Evolutionary conservation across 164 flowering plant genomes (phyloP).

Genomic region (Stephania yunnanensis): DNA sequence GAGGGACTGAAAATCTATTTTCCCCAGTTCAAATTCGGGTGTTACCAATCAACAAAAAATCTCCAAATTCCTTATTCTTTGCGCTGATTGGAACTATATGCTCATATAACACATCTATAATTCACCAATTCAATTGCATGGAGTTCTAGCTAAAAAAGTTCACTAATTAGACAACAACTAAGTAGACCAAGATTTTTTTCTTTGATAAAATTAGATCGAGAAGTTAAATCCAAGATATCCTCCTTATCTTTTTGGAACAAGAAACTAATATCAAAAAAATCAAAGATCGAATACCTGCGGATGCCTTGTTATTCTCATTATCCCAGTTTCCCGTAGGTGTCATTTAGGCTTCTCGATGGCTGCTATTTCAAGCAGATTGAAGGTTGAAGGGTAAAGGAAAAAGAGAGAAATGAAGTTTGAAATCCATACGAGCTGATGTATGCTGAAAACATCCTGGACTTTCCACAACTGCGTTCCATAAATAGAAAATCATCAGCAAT

Average conservation of each 20-base stretch:
- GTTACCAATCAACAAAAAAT: too few relatives aligned
- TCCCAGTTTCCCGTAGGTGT: constrained; percentile 99
- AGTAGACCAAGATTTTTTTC: too few relatives aligned
- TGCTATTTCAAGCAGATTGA: constrained; percentile 89
- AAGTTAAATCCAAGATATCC: neutral
- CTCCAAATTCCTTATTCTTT: too few relatives aligned
- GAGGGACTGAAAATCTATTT: too few relatives aligned
- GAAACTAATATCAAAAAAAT: neutral
- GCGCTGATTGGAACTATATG: too few relatives aligned
- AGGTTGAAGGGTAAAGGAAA: constrained; percentile 93
- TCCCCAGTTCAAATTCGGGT: too few relatives aligned
- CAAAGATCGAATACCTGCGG: constrained; percentile 61
- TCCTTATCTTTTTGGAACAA: constrained; percentile 1
- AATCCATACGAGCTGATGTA: constrained; percentile 76
- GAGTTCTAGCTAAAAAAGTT: neutral
- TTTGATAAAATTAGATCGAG: neutral
- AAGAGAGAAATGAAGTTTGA: constrained; percentile 72
- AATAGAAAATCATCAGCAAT: neutral
- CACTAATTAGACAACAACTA: too few relatives aligned
- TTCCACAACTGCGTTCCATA: constrained; percentile 84
- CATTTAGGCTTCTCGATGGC: constrained; percentile 95
- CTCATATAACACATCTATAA: neutral
- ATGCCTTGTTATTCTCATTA: constrained; percentile 96
- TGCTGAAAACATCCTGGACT: constrained; percentile 58
- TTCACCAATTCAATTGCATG: neutral